Evolutionary conservation across 257 asterid species (phyloP).

Genomic region (Nyctanthes arbortristis): DNA sequence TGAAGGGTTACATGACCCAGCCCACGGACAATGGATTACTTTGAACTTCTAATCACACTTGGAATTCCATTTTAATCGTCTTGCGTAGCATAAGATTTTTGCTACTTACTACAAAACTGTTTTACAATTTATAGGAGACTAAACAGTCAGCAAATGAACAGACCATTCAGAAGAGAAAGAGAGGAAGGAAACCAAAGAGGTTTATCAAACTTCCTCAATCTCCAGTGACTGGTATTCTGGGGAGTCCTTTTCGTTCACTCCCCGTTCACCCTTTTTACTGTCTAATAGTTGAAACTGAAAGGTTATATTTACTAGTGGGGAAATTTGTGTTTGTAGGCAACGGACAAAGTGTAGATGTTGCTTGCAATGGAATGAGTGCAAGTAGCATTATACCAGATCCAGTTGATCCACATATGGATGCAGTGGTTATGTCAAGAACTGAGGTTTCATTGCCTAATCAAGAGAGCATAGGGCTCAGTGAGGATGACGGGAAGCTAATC

Average conservation of each 20-base stretch:
- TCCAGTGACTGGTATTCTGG: conserved; percentile 37
- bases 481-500: conserved; percentile 18
- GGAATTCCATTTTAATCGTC: not conserved
- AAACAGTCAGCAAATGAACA: conserved; percentile 31
- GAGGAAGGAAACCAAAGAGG: conserved; percentile 55
- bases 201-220: conserved; percentile 17
- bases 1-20: too few species aligned
- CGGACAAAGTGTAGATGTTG: conserved; percentile 23
- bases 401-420: conserved; percentile 27
- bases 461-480: conserved; percentile 18
- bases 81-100: not conserved
- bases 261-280: conserved; percentile 12
- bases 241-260: not conserved
- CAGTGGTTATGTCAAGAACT: conserved; percentile 20
- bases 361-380: conserved; percentile 22
- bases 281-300: not conserved
- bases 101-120: not conserved
- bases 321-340: conserved; percentile 18
- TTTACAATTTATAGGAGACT: conserved; percentile 38
- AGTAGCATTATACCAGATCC: conserved; percentile 24
- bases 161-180: conserved; percentile 34
- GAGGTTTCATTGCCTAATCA: conserved; percentile 27
- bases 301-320: not conserved
- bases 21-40: too few species aligned
- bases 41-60: too few species aligned